These are phyloP conservation scores for Leccinellum luteum DNA, from an alignment of 768 basidiomycete species.

Conservation along the genomic window DNA sequence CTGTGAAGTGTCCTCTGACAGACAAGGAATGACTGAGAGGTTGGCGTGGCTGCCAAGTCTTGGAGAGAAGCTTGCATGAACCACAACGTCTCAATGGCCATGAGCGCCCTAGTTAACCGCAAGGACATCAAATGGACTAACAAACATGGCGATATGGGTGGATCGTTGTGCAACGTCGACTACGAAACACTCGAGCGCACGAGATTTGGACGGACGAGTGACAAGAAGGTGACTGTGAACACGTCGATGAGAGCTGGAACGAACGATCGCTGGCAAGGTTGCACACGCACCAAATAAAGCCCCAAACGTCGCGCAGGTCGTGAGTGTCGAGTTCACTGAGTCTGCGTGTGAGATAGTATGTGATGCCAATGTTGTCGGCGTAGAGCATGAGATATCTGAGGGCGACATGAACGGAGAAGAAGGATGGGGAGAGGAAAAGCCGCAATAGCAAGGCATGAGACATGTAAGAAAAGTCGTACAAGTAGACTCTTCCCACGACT, in stretches of 20 bases:
- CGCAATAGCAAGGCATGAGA: slow-evolving; percentile 88
- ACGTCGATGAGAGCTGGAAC: slow-evolving; percentile 11
- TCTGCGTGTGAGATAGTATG: slow-evolving; percentile 81
- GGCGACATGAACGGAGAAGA: slow-evolving; percentile 93
- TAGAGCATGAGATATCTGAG: slow-evolving; percentile 82
- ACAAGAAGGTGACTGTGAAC: slow-evolving; percentile 87
- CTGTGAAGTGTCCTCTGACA: slow-evolving; percentile 89
- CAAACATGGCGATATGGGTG: slow-evolving; percentile 93
- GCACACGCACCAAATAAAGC: slow-evolving; percentile 72
- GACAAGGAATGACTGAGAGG: slow-evolving; percentile 79
- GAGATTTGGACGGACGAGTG: slow-evolving; percentile 86
- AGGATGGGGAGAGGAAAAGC: slow-evolving; percentile 87
- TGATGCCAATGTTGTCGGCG: slow-evolving; percentile 87
- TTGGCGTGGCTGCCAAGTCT: slow-evolving; percentile 57
- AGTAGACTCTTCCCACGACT: slow-evolving; percentile 16
- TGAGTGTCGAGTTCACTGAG: slow-evolving; percentile 63
- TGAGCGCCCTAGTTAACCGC: slow-evolving; percentile 12
- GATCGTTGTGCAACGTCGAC: slow-evolving; percentile 85
- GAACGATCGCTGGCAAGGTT: not conserved
- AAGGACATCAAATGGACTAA: slow-evolving; percentile 46
- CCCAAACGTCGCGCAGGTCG: slow-evolving; percentile 84
- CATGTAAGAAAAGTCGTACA: slow-evolving; percentile 9
- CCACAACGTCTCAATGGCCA: slow-evolving; percentile 76
- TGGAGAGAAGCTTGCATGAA: slow-evolving; percentile 95
- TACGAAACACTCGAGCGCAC: slow-evolving; percentile 93